A percentile compares a stretch with the other conserved stretches of the same genome.
Conservation (phyloP, 2,329 filamentous ascomycete species). For the Microascus cirrosus region DNA sequence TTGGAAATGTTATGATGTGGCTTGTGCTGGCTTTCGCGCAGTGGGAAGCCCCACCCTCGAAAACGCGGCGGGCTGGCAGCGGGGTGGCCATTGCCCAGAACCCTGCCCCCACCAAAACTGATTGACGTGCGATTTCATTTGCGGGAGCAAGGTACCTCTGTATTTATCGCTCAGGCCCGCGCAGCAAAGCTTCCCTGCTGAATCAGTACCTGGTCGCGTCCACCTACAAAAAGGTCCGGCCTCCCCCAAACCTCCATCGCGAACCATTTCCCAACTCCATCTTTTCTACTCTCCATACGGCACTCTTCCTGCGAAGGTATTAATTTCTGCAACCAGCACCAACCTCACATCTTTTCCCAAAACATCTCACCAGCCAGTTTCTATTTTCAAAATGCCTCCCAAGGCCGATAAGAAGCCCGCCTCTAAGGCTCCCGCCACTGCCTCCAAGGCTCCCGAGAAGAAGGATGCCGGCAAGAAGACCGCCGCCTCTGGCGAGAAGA, state of each 20-base stretch:
- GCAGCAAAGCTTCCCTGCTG: constrained; percentile 4
- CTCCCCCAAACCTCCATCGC: constrained; percentile 35
- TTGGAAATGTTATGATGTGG: constrained; percentile 4
- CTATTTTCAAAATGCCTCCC: constrained; percentile 70
- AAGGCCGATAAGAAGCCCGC: constrained; percentile 99
- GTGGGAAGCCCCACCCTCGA: background rate
- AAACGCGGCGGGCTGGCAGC: background rate
- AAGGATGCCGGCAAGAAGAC: constrained; percentile 99
- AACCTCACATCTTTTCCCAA: constrained; percentile 7
- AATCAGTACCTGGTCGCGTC: constrained; percentile 50
- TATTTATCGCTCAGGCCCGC: background rate
- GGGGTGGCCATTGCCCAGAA: background rate
- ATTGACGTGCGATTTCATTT: background rate
- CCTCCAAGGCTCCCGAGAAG: constrained; percentile 71
- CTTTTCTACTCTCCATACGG: constrained; percentile 9
- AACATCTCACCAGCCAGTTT: constrained; percentile 12
- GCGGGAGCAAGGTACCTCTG: constrained; percentile 2
- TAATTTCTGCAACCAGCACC: background rate
- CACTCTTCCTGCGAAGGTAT: constrained; percentile 3
- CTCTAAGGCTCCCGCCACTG: constrained; percentile 82
- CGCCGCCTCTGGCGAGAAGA: constrained; percentile 91
- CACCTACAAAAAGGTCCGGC: constrained; percentile 49
- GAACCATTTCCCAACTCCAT: constrained; percentile 26
- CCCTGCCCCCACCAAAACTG: background rate
- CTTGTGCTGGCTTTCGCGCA: background rate